Evolutionary conservation across 1,284 basidiomycete species (phyloP), one percentile per base, ranked within the genome.

Genomic region (Porogramme epimiltina): DNA sequence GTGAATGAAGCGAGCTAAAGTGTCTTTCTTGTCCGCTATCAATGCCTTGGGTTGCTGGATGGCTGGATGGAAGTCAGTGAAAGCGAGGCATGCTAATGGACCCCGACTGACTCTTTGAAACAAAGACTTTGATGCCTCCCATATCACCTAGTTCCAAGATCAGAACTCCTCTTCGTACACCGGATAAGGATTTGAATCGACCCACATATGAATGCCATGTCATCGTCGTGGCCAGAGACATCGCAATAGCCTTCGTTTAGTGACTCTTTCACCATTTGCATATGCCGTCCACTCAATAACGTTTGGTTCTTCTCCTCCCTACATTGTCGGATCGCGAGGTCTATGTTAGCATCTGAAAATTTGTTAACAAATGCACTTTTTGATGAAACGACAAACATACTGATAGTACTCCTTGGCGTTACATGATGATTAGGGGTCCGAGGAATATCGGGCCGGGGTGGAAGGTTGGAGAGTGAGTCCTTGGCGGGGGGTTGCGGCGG

Each of bases 241-340:
- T 95, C 93, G 59, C 93, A 95, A 65, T 94, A 95, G 3, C 88
- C 84, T 55, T 90, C 86, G 59, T 92, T 79, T 26, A 87, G 61
- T 2, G 82, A 81, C 66, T 95, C 93, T 57, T 84, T 86, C 18
- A 95, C 84, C 44, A 80, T 76, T 56, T 81, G 80, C 80, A 92
- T 89, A 28, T 81, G 75, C 62, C 85, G 77, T 49, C 83, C 73
- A 61, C 87, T 89, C 47, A 78, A 77, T 9, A 89, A 62, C 23
- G 91, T 66, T 42, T 81, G 78, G 3, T 78, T 77, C 31, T 77
- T 81, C 67, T 93, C 91, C 4, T 84, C 81, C 44, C 82, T 78
- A 67, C 89, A 93, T 0, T 89, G 90, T 49, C 77, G 82, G 56
- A 95, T 82, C 2, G 93, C 93, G 71, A 85, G 82, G 38, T 87